Conservation (phyloP, 1,139 yeast genomes). For the Magnusiomyces suaveolens region DNA sequence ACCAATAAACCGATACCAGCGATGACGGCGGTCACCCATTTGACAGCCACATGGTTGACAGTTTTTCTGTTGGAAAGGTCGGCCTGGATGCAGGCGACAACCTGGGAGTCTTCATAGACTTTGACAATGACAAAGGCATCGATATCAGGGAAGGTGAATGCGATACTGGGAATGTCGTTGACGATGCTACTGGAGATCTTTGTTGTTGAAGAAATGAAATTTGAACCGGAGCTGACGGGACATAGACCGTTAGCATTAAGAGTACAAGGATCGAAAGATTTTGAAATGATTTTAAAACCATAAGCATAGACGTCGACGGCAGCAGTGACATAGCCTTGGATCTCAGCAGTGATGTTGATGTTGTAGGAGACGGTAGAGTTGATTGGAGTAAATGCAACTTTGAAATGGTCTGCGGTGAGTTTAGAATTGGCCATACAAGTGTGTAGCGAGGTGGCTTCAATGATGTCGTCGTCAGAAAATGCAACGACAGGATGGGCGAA, state of each 20-base stretch:
- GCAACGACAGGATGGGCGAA: background rate
- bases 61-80: conserved; percentile 77
- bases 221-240: conserved; percentile 80
- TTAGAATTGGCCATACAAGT: conserved; percentile 91
- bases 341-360: conserved; percentile 67
- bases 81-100: conserved; percentile 87
- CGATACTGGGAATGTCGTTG: conserved; percentile 62
- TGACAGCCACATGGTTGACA: conserved; percentile 84
- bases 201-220: conserved; percentile 56
- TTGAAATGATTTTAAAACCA: conserved; percentile 59
- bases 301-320: conserved; percentile 63
- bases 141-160: conserved; percentile 84
- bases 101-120: conserved; percentile 31
- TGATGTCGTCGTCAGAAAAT: conserved; percentile 18
- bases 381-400: conserved; percentile 61
- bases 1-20: conserved; percentile 83
- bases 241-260: conserved; percentile 46
- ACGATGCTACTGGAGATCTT: conserved; percentile 38
- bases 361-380: conserved; percentile 57
- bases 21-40: conserved; percentile 96
- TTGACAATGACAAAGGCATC: conserved; percentile 85
- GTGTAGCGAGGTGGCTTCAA: conserved; percentile 46
- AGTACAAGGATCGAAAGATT: conserved; percentile 57
- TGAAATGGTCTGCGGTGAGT: conserved; percentile 72
- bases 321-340: conserved; percentile 67